Base-by-base conservation (phyloP, 805 yeast genomes). In the Lachancea nothofagi region DNA sequence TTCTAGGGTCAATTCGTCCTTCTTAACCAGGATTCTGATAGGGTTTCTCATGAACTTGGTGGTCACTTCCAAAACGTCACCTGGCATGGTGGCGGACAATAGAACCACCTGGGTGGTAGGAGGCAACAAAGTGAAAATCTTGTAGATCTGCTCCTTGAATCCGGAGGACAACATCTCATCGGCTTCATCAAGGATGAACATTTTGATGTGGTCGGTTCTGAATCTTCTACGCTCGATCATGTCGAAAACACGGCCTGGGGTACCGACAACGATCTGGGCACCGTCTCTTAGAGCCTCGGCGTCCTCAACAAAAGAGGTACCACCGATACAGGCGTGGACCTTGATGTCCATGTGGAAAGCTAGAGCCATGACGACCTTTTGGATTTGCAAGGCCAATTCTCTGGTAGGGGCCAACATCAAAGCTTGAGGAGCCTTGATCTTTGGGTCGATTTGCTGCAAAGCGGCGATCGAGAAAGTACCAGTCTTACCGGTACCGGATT, bases 401-500 rank as follows among this genome's bases (percentile, higher is more conserved):
- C 98, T 83, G 53, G 98, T 90, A 57, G 98, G 97, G 42, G 96
- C 90, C 53, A 90, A 75, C 53, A 93, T 87, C 62, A 93, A 75
- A 46, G 96, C 97, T 75, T 88, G 97, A 49, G 94, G 80, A 47
- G 80, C 75, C 64, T 79, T 75, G 61, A 74, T 70, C 51, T 71
- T 70, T 54, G 80, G 74, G 64, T 89, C 96, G 45, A 88, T 75
- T 66, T 75, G 75, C 66, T 78, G 82, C 58, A 79, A 73, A 57
- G 80, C 79, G 54, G 82, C 82, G 51, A 90, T 87, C 48, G 97
- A 76, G 73, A 93, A 93, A 34, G 98, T 93, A 49, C 97, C 98
- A 21, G 98, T 93, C 71, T 93, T 93, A 69, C 98, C 98, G 36
- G 98, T 93, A 68, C 98, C 98, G 26, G 96, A 87, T 70, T 93